Base-by-base conservation (phyloP, 495 filamentous ascomycete genomes). In the Wilcoxina mikolae region DNA sequence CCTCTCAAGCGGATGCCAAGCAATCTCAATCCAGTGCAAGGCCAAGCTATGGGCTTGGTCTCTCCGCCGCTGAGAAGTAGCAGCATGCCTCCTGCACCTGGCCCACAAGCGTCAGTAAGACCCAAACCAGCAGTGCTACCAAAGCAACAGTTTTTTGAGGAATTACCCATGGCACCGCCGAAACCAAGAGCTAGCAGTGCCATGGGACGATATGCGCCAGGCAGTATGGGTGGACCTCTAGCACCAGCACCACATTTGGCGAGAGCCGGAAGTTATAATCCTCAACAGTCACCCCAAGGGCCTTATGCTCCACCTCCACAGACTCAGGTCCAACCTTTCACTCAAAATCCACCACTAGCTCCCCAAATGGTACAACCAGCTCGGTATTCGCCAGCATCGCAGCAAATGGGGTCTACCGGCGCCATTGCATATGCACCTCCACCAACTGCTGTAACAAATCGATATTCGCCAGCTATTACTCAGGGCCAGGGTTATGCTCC, bases 121-220 rank as follows among this genome's bases (percentile, higher is more conserved):
- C 51, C 62, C 56, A 56, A 60, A n/a, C n/a, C n/a, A 52, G 35
- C 54, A 28, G 26, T 53, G 52, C 55, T 44, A 18, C 61, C 38
- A 33, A 63, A 62, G 57, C 46, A 51, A 24, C 59, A 63, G 44
- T 64, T 64, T 38, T 64, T 64, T 58, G 90, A 94, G 65, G 91
- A 98, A 33, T 73, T 95, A 51, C 91, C 91, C 7, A 64, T 81
- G 55, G 64, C 75, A 33, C 61, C 77, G 53, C 61, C 77, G 54
- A 81, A 75, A 58, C 75, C 80, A 42, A 76, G 75, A 39, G 72
- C 74, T 10, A 61, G 70, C 26, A 64, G 59, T 22, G 60, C 61
- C 4, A 53, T 64, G 35, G 57, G 55, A 28, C 47, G 51, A 38
- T 60, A 61, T 53, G 41, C 59, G 10, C 56, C 60, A 18, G 41